Evolutionary conservation across 108 stramenopile genomes (phyloP).

Genomic region (Seminavis robusta): DNA sequence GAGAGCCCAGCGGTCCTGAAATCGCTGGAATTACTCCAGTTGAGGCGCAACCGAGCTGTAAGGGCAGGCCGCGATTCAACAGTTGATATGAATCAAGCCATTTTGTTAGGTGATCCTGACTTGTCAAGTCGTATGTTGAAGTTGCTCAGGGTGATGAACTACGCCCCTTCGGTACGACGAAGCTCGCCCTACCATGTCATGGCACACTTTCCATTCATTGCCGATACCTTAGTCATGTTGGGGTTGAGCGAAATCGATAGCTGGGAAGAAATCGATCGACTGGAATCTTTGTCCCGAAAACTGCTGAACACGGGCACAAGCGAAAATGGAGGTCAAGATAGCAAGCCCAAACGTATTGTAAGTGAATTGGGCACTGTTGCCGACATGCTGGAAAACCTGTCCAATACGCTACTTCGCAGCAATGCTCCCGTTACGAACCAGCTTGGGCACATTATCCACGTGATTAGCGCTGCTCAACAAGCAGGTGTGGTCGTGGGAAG

Average conservation of each 20-base stretch:
- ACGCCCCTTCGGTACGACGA: constrained; percentile 49
- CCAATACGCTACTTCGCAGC: constrained; percentile 7
- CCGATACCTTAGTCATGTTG: constrained; percentile 56
- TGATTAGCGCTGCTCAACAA: constrained; percentile 53
- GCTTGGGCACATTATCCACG: constrained; percentile 44
- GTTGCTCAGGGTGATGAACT: constrained; percentile 77
- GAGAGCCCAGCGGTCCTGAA: constrained; percentile 67
- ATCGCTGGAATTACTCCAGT: constrained; percentile 74
- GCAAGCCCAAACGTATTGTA: not conserved
- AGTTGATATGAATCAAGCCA: constrained; percentile 79
- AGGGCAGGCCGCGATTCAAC: constrained; percentile 61
- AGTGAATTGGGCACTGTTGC: constrained; percentile 53
- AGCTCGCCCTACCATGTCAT: constrained; percentile 51
- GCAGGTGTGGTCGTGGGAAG: constrained; percentile 50
- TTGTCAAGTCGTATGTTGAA: constrained; percentile 51
- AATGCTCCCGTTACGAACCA: constrained; percentile 32
- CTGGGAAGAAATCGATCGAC: constrained; percentile 45
- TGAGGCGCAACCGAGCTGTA: constrained; percentile 68
- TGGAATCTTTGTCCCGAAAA: constrained; percentile 37
- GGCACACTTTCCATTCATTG: constrained; percentile 59
- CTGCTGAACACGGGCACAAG: constrained; percentile 3
- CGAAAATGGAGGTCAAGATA: not conserved
- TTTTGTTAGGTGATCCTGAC: constrained; percentile 60
- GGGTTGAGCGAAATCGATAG: constrained; percentile 47
- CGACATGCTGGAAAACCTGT: constrained; percentile 47